Conservation (phyloP, 2,329 filamentous ascomycete species). For the Alternaria arbusti region DNA sequence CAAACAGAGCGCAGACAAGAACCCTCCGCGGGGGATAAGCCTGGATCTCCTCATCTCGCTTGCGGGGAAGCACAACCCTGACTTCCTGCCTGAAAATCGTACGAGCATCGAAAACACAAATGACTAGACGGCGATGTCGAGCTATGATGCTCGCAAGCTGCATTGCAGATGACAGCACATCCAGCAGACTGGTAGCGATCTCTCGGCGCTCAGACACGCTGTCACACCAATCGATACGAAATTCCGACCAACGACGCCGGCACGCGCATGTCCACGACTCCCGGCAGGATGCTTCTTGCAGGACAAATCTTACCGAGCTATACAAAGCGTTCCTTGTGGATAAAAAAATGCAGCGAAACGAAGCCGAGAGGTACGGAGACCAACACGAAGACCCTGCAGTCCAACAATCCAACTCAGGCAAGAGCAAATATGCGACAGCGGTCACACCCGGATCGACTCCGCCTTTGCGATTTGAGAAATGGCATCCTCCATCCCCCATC, state of each 20-base stretch:
- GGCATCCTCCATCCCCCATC: neutral
- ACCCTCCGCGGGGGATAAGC: constrained; percentile 2
- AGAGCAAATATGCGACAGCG: neutral
- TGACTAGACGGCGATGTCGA: constrained; percentile 2
- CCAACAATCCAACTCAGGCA: neutral
- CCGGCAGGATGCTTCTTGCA: neutral
- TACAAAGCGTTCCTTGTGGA: neutral
- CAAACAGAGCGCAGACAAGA: constrained; percentile 4
- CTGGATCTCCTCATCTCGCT: constrained; percentile 15
- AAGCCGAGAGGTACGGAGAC: neutral
- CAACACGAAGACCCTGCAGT: neutral
- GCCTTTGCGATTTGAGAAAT: neutral
- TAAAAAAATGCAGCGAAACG: neutral
- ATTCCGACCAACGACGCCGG: neutral
- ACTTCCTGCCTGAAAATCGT: constrained; percentile 8
- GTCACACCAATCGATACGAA: neutral
- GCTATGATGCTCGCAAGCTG: constrained; percentile 8
- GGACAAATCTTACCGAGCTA: neutral
- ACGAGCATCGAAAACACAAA: constrained; percentile 9
- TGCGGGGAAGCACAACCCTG: constrained; percentile 12
- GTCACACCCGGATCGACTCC: neutral
- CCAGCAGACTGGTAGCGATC: constrained; percentile 8
- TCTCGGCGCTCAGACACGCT: constrained; percentile 3
- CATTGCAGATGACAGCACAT: constrained; percentile 1
- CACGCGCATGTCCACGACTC: neutral